Conservation (phyloP, 768 basidiomycete species). For the Suillus variegatus region DNA sequence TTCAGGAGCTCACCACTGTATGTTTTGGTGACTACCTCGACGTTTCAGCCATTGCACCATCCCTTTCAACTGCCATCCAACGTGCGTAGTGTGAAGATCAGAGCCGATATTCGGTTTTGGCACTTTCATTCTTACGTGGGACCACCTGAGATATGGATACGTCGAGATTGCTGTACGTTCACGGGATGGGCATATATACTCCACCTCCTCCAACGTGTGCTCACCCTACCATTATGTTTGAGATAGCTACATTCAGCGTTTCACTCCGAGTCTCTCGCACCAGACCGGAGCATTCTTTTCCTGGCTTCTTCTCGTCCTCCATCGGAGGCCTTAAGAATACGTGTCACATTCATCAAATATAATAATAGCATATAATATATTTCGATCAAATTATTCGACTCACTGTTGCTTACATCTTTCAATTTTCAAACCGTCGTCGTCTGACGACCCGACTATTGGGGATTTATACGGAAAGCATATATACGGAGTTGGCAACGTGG, state of each 20-base stretch:
- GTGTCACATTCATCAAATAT: slow-evolving; percentile 24
- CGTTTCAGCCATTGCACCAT: too few species aligned
- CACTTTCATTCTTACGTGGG: too few species aligned
- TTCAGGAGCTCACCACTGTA: too few species aligned
- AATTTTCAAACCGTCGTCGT: slow-evolving; percentile 53
- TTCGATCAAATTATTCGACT: neutral
- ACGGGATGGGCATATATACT: too few species aligned
- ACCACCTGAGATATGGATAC: too few species aligned
- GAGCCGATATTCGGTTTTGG: too few species aligned
- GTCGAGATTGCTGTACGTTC: too few species aligned
- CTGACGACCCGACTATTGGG: slow-evolving; percentile 62
- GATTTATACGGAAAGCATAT: slow-evolving; percentile 61
- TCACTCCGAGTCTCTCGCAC: slow-evolving; percentile 38
- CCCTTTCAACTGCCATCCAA: too few species aligned
- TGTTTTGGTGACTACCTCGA: too few species aligned
- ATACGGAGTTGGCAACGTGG: slow-evolving; percentile 65
- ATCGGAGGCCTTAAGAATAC: slow-evolving; percentile 72
- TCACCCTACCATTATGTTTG: slow-evolving; percentile 36
- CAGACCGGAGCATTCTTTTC: slow-evolving; percentile 70
- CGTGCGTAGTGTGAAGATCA: too few species aligned
- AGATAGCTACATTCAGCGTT: slow-evolving; percentile 60
- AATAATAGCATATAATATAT: neutral
- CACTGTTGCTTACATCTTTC: neutral
- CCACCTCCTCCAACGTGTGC: too few species aligned
- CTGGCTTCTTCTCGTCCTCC: slow-evolving; percentile 53